phyloP scores from a whole-genome alignment of 2,329 filamentous ascomycete genomes.

The Talaromyces verruculosus region DNA sequence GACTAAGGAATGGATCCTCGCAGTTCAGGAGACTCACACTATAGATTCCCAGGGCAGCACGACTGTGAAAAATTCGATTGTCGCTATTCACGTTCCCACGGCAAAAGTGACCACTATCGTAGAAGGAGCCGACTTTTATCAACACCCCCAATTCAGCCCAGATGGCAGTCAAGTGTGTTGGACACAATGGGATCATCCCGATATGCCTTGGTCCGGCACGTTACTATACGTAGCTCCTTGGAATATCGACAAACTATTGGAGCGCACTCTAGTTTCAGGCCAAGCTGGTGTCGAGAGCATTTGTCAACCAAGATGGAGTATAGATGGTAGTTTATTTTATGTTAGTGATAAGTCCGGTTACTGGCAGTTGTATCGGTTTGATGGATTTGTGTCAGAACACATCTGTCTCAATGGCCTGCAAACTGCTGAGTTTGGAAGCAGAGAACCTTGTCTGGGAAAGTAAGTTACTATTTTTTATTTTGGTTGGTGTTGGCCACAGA shows the following conservation, averaged over 20 bases:
- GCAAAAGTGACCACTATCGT: conserved; percentile 39
- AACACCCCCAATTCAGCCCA: conserved; percentile 51
- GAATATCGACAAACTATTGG: conserved; percentile 35
- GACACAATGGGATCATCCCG: conserved; percentile 58
- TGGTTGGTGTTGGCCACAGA: background rate
- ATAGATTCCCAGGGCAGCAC: background rate
- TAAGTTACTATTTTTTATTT: conserved; percentile 11
- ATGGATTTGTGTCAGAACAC: conserved; percentile 28
- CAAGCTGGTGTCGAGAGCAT: conserved; percentile 44
- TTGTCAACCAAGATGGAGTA: conserved; percentile 54
- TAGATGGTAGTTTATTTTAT: conserved; percentile 52
- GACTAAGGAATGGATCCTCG: conserved; percentile 47
- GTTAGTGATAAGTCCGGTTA: conserved; percentile 50
- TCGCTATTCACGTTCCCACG: conserved; percentile 29
- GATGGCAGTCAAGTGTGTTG: conserved; percentile 52
- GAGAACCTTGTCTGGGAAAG: conserved; percentile 35
- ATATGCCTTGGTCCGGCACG: conserved; percentile 54
- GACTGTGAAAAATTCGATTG: conserved; percentile 26
- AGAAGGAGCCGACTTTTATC: conserved; percentile 55
- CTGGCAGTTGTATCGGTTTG: conserved; percentile 48
- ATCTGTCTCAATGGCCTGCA: conserved; percentile 44
- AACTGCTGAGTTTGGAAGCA: conserved; percentile 36
- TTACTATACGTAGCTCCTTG: conserved; percentile 50
- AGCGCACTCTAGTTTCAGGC: conserved; percentile 45
- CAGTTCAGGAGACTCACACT: conserved; percentile 38